Evolutionary conservation across 1,284 basidiomycete species (phyloP).

Genomic region (Apiotrichum akiyoshidainum): DNA sequence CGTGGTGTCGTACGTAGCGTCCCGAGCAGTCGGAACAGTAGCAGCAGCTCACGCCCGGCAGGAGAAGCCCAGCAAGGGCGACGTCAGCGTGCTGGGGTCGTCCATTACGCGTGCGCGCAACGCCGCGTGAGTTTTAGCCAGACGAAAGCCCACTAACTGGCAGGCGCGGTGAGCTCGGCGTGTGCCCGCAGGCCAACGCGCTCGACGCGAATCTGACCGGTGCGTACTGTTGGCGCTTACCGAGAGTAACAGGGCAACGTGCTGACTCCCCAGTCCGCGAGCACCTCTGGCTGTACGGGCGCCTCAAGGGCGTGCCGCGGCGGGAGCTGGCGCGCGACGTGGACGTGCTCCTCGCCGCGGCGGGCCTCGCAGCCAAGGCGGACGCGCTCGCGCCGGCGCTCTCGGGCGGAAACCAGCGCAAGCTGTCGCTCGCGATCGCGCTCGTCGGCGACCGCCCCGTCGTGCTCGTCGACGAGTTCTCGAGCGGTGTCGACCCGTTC

Average conservation of each 20-base stretch:
- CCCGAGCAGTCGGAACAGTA: too few species aligned
- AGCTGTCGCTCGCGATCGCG: slow-evolving; percentile 71
- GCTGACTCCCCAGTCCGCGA: slow-evolving; percentile 57
- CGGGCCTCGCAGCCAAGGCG: slow-evolving; percentile 62
- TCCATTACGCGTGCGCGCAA: slow-evolving; percentile 63
- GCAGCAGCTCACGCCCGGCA: slow-evolving; percentile 49
- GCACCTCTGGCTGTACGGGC: slow-evolving; percentile 57
- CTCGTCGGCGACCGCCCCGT: slow-evolving; percentile 75
- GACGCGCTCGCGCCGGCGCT: slow-evolving; percentile 68
- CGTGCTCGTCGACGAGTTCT: slow-evolving; percentile 76
- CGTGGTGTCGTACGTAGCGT: slow-evolving; percentile 29
- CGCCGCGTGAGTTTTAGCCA: slow-evolving; percentile 57
- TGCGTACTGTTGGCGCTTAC: slow-evolving; percentile 2
- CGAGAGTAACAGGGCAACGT: background rate
- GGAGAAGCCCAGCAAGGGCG: slow-evolving; percentile 60
- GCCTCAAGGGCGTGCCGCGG: slow-evolving; percentile 60
- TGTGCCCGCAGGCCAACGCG: slow-evolving; percentile 78
- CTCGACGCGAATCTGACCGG: slow-evolving; percentile 68
- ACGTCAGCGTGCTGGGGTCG: slow-evolving; percentile 62
- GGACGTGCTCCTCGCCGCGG: slow-evolving; percentile 59
- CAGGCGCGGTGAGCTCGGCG: slow-evolving; percentile 56
- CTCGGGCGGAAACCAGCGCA: slow-evolving; percentile 75
- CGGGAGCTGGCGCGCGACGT: slow-evolving; percentile 59
- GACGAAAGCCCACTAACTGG: background rate
- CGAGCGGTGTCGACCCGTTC: slow-evolving; percentile 75